Evolutionary conservation across 2,329 filamentous ascomycete genomes (phyloP), one percentile per base, ranked within the genome.

Genomic region (Venturia asperata): DNA sequence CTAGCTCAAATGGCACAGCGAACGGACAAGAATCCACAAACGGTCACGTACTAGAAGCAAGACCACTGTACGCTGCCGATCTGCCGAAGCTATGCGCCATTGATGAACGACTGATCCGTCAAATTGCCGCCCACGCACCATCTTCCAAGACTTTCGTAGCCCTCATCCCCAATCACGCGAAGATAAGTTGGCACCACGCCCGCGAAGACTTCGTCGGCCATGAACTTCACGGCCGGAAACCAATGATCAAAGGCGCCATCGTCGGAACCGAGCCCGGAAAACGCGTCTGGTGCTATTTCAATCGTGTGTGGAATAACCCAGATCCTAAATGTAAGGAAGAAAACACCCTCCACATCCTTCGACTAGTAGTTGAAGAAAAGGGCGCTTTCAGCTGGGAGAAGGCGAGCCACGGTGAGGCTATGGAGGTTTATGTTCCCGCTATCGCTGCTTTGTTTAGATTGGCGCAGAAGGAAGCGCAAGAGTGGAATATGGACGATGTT

Each of bases 131-230:
- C 24, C 69, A 70, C 67, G 70, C 71, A 73, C 71, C 71, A 68
- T 72, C 70, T 73, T 71, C 71, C 68, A 79, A 81, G 68, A 82
- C 79, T 17, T 76, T 79, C 27, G 82, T 94, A 49, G 89, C 90
- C 49, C 78, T 92, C 67, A 70, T 86, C 61, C 90, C 91, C 0
- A 85, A 91, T 70, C 75, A 84, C 67, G 83, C 87, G 65, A 85
- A 86, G 7, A 82, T 92, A 69, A 77, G 82, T 67, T 95, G 91
- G 91, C 88, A 93, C 74, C 85, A 91, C 74, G 85, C 87, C 66
- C 85, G 93, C 61, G 91, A 96, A 76, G 86, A 92, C 62, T 94
- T 89, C 74, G 87, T 93, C 71, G 84, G 83, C 5, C 80, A 82
- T 64, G 82, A 85, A 67, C 79, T 92, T 6, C 83, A 88, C 68